Base-by-base conservation (phyloP, 306 rosid species). In the Acacia acuminata region DNA sequence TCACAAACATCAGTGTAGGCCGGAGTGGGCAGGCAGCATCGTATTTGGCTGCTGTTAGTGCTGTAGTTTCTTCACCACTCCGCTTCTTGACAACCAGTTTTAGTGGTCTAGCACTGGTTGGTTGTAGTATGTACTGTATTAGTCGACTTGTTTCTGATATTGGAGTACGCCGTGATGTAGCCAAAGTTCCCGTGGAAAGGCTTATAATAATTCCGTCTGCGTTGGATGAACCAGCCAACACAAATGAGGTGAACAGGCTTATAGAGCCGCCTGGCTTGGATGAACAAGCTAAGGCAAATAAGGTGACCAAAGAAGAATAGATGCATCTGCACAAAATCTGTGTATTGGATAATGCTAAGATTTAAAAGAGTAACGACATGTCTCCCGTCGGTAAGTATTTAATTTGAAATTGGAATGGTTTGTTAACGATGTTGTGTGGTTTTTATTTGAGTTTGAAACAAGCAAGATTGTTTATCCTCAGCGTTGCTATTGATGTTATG, bases 1-100 rank as follows among this genome's bases (percentile, higher is more conserved):
- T 11, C 81, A 83, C 95, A 13, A 78, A 63, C 87, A 73, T 90
- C 65, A 87, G 94, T 7, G 89, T 89, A 22, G 97, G 97, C 71
- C 76, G 95, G 77, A 92, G 97, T 8, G 97, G 95, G 65, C 95
- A 93, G 85, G 90, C 88, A 14, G 88, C 94, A 2, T 90, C 97
- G 17, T 58, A 63, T 77, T 42, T 90, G 22, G 92, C 94, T 30
- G 95, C 92, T 25, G 85, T 89, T 34, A 83, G 85, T 87, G 55
- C 90, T 24, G 71, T 89, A 20, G 77, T 84, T 70, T 92, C 97
- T 36, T 82, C 93, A 0, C 91, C 93, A 0, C 92, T 91, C 34
- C 83, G 92, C 22, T 90, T 85, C 72, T 8, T 95, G 85, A 90
- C 92, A 11, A 82, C 91, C 34, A 89, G 95, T 78, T 45, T 77